Percentiles rank a stretch among this genome's conserved stretches.
phyloP scores from a whole-genome alignment of 1,139 yeast species.

The Pneumocystis jirovecii region DNA sequence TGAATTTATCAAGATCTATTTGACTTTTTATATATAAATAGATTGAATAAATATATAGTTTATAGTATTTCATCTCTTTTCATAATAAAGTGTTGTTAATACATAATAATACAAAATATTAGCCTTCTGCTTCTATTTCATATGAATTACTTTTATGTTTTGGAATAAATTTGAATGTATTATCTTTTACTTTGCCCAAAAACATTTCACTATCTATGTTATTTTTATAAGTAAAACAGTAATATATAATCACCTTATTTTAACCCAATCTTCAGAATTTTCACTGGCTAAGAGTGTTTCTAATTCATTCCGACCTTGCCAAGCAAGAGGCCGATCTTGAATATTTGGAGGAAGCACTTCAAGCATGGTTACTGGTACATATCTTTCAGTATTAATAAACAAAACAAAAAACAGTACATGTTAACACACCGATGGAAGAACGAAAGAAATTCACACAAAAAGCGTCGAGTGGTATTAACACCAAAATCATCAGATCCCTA shows the following conservation, averaged over 20 bases:
- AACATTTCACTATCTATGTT: constrained; percentile 1
- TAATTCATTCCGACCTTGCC: constrained; percentile 88
- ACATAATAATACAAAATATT: no score
- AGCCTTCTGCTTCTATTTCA: not conserved
- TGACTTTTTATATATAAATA: no score
- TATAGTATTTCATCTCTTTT: no score
- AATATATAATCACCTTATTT: constrained; percentile 87
- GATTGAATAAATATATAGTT: no score
- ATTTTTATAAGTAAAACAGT: constrained; percentile 22
- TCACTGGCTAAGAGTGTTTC: constrained; percentile 78
- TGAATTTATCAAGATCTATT: no score
- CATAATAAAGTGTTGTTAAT: no score
- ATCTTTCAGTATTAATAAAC: constrained; percentile 20
- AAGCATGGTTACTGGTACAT: constrained; percentile 83
- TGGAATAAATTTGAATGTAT: constrained; percentile 2
- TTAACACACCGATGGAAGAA: constrained; percentile 54
- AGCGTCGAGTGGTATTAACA: constrained; percentile 71
- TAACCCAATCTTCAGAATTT: constrained; percentile 89
- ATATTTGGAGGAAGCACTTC: constrained; percentile 78
- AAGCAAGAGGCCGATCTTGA: constrained; percentile 85
- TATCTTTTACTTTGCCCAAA: constrained; percentile 4
- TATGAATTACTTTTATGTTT: not conserved
- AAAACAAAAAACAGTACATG: not conserved
- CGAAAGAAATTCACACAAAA: constrained; percentile 83
- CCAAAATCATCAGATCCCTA: constrained; percentile 87